A percentile compares a stretch with the other conserved stretches of the same genome.
Conservation (phyloP, 345 rosid genomes). For the Dimocarpus longan region DNA sequence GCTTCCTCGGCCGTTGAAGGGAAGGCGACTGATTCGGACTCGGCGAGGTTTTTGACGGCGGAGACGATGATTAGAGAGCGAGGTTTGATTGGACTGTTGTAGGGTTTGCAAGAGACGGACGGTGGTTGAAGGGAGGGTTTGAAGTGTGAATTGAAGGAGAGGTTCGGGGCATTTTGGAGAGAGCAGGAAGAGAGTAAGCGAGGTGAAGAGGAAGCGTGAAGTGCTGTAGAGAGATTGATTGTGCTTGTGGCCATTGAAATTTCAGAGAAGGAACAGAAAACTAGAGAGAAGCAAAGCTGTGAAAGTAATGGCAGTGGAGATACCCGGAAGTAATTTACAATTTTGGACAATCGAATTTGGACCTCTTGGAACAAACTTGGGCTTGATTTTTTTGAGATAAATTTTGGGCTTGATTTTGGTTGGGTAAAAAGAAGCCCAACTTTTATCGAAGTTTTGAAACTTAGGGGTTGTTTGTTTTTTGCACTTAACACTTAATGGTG, state of each 20-base stretch:
- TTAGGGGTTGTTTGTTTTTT: too few relatives aligned
- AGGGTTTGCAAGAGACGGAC: conserved; percentile 45
- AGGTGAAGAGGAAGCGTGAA: conserved; percentile 37
- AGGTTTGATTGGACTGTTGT: conserved; percentile 22
- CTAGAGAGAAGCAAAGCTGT: not conserved
- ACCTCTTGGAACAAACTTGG: not conserved
- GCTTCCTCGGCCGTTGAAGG: conserved; percentile 40
- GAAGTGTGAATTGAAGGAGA: conserved; percentile 43
- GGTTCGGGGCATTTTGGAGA: conserved; percentile 46
- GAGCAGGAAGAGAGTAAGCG: conserved; percentile 23
- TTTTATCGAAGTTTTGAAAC: too few relatives aligned
- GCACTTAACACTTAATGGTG: too few relatives aligned
- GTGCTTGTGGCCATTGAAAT: conserved; percentile 54
- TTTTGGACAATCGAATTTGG: not conserved
- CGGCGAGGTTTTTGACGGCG: conserved; percentile 54
- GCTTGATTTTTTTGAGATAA: not conserved
- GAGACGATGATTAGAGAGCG: conserved; percentile 41
- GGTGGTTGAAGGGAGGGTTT: conserved; percentile 38
- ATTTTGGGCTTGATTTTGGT: too few relatives aligned
- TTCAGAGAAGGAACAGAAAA: not conserved
- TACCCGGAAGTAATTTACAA: not conserved
- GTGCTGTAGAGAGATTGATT: conserved; percentile 40
- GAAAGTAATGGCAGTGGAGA: not conserved
- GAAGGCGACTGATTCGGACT: conserved; percentile 45
- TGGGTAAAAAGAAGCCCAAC: too few relatives aligned